These are phyloP conservation scores for Trypanosoma melophagium DNA, from an alignment of 208 protist genomes.

Conservation along the genomic window DNA sequence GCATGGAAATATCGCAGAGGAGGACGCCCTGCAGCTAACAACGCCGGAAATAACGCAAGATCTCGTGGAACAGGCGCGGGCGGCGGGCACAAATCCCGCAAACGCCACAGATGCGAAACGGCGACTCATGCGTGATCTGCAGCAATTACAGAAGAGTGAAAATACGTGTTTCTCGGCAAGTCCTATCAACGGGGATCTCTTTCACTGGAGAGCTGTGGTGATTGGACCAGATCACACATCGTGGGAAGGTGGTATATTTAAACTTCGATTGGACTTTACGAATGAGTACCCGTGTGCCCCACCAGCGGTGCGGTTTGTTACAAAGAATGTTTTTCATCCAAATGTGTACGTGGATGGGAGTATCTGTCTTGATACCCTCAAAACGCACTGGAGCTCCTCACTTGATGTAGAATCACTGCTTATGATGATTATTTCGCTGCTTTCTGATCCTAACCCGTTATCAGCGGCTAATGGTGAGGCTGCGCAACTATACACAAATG, in stretches of 20 bases:
- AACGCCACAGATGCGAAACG: constrained; percentile 48
- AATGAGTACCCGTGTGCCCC: constrained; percentile 93
- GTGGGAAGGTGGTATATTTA: constrained; percentile 91
- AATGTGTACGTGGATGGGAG: constrained; percentile 98
- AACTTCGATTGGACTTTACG: constrained; percentile 73
- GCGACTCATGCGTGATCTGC: constrained; percentile 77
- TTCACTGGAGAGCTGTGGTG: constrained; percentile 87
- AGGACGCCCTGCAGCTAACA: constrained; percentile 26
- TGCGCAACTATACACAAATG: constrained; percentile 94
- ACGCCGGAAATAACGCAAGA: constrained; percentile 8
- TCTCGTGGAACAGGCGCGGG: background rate
- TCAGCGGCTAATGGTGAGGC: constrained; percentile 99
- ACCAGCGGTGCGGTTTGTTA: constrained; percentile 97
- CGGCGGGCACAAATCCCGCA: constrained; percentile 22
- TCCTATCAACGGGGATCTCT: constrained; percentile 74
- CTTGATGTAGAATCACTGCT: constrained; percentile 99
- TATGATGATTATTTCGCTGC: constrained; percentile 99
- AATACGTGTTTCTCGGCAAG: constrained; percentile 54
- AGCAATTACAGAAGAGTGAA: constrained; percentile 38
- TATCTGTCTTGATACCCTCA: constrained; percentile 99
- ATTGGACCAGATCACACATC: constrained; percentile 68
- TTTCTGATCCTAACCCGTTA: constrained; percentile 99
- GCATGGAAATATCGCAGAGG: background rate
- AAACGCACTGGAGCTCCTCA: constrained; percentile 98
- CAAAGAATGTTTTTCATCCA: constrained; percentile 98